Base-by-base conservation (phyloP, 2,329 filamentous ascomycete genomes). In the Lasiodiplodia sp. region DNA sequence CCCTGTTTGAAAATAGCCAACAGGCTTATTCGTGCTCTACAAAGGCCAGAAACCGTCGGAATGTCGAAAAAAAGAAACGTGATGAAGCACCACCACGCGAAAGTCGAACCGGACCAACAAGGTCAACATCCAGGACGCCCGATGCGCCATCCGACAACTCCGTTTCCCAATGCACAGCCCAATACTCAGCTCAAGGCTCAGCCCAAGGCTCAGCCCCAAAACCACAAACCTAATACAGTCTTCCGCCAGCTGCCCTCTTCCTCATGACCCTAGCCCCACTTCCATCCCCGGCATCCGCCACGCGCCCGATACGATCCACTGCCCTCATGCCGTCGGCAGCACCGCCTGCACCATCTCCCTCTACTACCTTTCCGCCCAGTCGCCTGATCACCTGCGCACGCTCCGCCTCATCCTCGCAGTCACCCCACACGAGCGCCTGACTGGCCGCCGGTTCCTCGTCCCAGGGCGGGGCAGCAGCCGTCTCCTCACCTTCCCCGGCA, bases 381-480 rank as follows among this genome's bases (percentile, higher is more conserved):
- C 74, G 75, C 47, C 70, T 72, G 65, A 81, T 80, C 74, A 81
- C 76, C 66, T 73, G 70, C 66, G 77, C 77, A 44, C 79, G 72
- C 57, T 76, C 76, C 55, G 74, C 77, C 64, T 76, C 74, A 44
- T 73, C 75, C 10, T 75, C 78, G 4, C 75, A 75, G n/a, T 77
- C 77, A 62, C 80, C 79, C 76, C 79, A 81, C 31, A 70, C 57
- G 34, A 81, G 66, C 47, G 76, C 74, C 68, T 81, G 79, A 44
- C 75, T 79, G 1, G 79, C 75, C 66, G 14, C 60, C 28, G 53
- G 49, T 31, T 14, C 66, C 8, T 47, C 21, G 37, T 58, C 57
- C 57, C 67, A 62, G 18, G 31, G 31, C 12, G 18, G 37, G 28
- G 31, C n/a, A 18, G 23, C 52, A 14, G 40, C 28, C 18, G 18